Base-by-base conservation (phyloP, 768 basidiomycete species). In the Floccularia luteovirens region DNA sequence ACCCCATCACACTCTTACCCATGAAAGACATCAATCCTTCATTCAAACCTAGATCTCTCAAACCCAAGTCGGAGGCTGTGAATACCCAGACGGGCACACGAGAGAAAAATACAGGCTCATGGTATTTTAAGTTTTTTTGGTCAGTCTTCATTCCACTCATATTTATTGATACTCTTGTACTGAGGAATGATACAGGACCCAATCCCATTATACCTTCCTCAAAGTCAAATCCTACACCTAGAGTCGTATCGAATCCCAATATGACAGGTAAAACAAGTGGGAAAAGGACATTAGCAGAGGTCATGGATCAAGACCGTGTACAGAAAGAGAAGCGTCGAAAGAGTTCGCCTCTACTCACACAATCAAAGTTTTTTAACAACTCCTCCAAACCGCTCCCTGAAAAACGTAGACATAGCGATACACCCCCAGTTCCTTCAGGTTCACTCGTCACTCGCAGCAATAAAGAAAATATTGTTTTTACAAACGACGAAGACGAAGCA, bases 21-120 rank as follows among this genome's bases (percentile, higher is more conserved):
- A 89, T 94, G 69, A 58, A 68, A 21, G 92, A 96, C 54, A 89
- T 90, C 59, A 79, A 87, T 51, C 79, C 84, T 11, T 51, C 54
- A 6, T 87, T 73, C 55, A 52, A 62, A 31, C 84, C 87, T 39
- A 59, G 71, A 44, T 55, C 60, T 3, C 58, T 72, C 44, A 80
- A 73, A 53, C 52, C 66, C 31, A 52, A 60, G 41, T 48, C 53
- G 2, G 40, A 51, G 6, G 42, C 54, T 5, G 41, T 48, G 4
- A 58, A 55, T 23, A 52, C 47, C 7, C 45, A 45, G 10, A 50
- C 34, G 35, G 44, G 50, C 17, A 77, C 69, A 28, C 27, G 14
- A 48, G 64, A 60, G 24, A 80, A 79, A 52, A 70, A 62, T 20
- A 78, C 73, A 54, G 61, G 38, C 50, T 38, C 62, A 59, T 8